Base-by-base conservation (phyloP, 176 grass and related monocot genomes). In the Melocanna baccifera region DNA sequence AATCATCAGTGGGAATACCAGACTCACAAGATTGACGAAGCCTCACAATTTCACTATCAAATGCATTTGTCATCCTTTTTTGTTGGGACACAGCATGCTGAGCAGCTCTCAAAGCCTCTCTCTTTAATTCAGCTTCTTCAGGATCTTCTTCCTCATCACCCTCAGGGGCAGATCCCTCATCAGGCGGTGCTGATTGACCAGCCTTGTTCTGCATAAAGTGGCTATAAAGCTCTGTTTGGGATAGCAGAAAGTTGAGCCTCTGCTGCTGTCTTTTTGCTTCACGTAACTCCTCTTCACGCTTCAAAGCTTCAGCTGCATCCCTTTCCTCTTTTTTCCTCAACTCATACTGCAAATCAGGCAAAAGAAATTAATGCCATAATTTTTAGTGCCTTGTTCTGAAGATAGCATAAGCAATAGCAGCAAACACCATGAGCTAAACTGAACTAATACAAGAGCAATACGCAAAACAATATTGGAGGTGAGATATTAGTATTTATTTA, bases 211-310 rank as follows among this genome's bases (percentile, higher is more conserved):
- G 91, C 97, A 99, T 99, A 66, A 99, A 99, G 84, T 99, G 97
- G 59, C 97, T 99, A 77, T 99, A 99, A 80, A 99, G 84, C 77
- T 99, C 97, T 13, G 97, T 99, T 87, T 99, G 97, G 20, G 97
- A 99, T 36, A 99, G 80, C 67, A 99, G 84, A 88, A 99, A 99
- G 71, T 99, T 99, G 45, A 99, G 88, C 62, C 97, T 94, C 61
- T 99, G 97, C 62, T 99, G 97, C 83, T 99, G 97, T 81, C 97
- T 94, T 83, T 91, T 99, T 73, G 97, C 97, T 91, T 99, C 97
- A 36, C 97, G 93, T 69, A 87, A 75, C 76, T 99, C 97, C 88
- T 99, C 97, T 76, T 96, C 91, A 67, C 88, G 90, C 79, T 96
- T 99, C 86, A 99, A 90, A 75, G 97, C 97, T 88, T 99, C 97